Percentiles rank a stretch among this genome's conserved stretches.
phyloP scores from a whole-genome alignment of 1,139 yeast genomes.

The Yamadazyma pseudoaaseri region DNA sequence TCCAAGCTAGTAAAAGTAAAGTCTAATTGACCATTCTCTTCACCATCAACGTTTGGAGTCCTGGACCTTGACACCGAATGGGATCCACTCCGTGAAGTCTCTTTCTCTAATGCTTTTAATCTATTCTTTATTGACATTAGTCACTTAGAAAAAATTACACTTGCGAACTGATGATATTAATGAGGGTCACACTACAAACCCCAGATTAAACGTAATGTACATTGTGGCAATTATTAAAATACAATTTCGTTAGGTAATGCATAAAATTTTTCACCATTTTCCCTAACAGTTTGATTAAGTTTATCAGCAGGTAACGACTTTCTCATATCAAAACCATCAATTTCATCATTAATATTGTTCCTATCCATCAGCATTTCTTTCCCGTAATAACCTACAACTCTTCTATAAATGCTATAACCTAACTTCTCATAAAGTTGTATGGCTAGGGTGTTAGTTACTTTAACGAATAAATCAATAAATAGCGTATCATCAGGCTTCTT shows the following conservation, averaged over 20 bases:
- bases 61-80: constrained; percentile 40
- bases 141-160: no score
- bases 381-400: constrained; percentile 91
- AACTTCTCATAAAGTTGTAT: constrained; percentile 78
- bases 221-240: constrained; percentile 24
- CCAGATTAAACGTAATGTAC: no score
- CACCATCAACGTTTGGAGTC: constrained; percentile 46
- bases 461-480: constrained; percentile 88
- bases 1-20: constrained; percentile 40
- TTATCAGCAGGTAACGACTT: constrained; percentile 59
- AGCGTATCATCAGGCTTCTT: constrained; percentile 68
- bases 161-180: no score
- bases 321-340: constrained; percentile 90
- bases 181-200: no score
- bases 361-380: constrained; percentile 45
- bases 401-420: constrained; percentile 79
- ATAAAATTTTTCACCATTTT: constrained; percentile 55
- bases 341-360: constrained; percentile 53
- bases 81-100: constrained; percentile 16
- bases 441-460: constrained; percentile 79
- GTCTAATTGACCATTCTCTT: constrained; percentile 42
- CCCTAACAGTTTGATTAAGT: constrained; percentile 49
- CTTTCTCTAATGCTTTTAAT: constrained; percentile 1
- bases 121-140: background rate
- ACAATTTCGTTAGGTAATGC: constrained; percentile 63